These are phyloP conservation scores for Areca catechu DNA, from an alignment of 176 grass and related monocot species.

Conservation along the genomic window DNA sequence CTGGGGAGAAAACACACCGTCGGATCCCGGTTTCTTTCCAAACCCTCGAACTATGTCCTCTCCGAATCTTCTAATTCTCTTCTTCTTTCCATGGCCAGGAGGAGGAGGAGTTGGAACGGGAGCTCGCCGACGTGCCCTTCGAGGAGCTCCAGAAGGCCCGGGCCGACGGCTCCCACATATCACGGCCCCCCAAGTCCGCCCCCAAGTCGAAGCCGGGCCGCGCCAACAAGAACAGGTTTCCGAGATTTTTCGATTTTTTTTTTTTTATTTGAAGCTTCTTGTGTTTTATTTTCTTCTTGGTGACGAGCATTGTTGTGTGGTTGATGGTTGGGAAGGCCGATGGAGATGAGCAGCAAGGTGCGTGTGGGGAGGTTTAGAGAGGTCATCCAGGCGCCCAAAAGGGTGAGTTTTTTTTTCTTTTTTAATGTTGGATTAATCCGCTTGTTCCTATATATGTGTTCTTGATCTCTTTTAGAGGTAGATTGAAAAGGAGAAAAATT, in stretches of 20 bases:
- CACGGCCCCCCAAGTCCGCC: neutral
- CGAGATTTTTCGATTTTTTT: neutral
- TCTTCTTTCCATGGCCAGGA: neutral
- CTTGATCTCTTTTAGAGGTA: no score
- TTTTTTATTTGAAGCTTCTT: slow-evolving; percentile 7
- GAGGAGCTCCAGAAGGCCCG: slow-evolving; percentile 68
- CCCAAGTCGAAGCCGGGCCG: slow-evolving; percentile 36
- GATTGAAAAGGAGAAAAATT: no score
- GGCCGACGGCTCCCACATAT: slow-evolving; percentile 55
- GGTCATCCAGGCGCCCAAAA: slow-evolving; percentile 80
- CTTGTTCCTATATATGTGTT: neutral
- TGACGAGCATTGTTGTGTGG: neutral
- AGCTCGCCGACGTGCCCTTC: slow-evolving; percentile 72
- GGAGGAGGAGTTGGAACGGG: slow-evolving; percentile 40
- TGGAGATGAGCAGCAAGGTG: slow-evolving; percentile 85
- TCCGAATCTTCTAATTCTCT: no score
- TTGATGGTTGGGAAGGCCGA: slow-evolving; percentile 38
- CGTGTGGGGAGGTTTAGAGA: slow-evolving; percentile 51
- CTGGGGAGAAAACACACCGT: no score
- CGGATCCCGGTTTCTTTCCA: no score
- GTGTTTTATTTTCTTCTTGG: neutral
- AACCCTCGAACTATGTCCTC: no score
- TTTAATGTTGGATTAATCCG: neutral
- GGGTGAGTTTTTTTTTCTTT: slow-evolving; percentile 32
- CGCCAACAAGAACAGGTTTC: slow-evolving; percentile 83